Base-by-base conservation (phyloP, 2,329 filamentous ascomycete species). In the Xylaria sp. region DNA sequence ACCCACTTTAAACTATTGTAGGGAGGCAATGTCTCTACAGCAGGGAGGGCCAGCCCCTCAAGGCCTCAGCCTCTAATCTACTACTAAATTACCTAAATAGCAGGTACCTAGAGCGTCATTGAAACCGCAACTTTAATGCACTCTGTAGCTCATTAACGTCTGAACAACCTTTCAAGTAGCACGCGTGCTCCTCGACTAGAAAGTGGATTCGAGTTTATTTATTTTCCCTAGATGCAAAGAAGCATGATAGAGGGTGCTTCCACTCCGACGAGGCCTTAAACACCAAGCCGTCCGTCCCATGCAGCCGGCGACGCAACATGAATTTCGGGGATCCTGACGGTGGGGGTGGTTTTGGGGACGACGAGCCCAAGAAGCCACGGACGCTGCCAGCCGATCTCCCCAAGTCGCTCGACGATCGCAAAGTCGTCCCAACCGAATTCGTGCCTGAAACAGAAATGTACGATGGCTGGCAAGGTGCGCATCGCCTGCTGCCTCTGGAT, bases 361-460 rank as follows among this genome's bases (percentile, higher is more conserved):
- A 81, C 69, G 79, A 79, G 76, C 75, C 81, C 30, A 77, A 78
- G 69, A 83, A 82, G 79, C 82, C 85, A 68, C 82, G 82, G 68
- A 73, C 79, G 69, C 88, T 98, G 59, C 96, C 96, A 48, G 83
- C 88, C 73, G 96, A 99, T 81, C 88, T 99, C 42, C 96, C 96
- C 11, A 96, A 88, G 73, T 97, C 94, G 12, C 88, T 99, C 64
- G 92, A 99, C 80, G 96, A 99, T 83, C 89, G 96, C 69, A 88
- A 90, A 74, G 86, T 86, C 75, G 87, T 92, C 39, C 87, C 90
- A 3, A 85, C 84, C 55, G 89, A 90, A 70, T 87, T 90, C 71
- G 86, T 92, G 64, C 85, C 86, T 47, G 96, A 98, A 84, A 97
- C 94, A 48, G 96, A 98, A 84, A 93, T 98, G 83, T 99, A 98